phyloP scores from a whole-genome alignment of 257 asterid species.

The Euphrasia confusa region DNA sequence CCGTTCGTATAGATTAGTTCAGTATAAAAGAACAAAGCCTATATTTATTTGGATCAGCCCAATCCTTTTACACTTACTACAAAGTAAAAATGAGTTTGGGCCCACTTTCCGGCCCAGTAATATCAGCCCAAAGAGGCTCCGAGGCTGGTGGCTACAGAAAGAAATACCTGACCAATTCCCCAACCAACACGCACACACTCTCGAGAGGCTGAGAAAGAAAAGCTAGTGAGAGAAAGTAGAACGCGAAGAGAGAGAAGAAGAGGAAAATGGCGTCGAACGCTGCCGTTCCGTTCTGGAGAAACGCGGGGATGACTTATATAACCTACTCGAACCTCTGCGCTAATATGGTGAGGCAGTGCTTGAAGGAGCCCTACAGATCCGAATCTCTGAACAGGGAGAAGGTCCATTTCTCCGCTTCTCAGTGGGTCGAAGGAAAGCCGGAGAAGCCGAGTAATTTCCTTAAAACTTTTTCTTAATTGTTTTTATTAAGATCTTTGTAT shows the following conservation, averaged over 20 bases:
- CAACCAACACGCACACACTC: constrained; percentile 11
- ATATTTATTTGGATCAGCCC: no score
- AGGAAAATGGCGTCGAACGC: constrained; percentile 53
- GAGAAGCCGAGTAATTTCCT: constrained; percentile 56
- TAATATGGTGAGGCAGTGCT: constrained; percentile 76
- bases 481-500: constrained; percentile 15
- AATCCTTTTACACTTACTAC: no score
- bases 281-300: constrained; percentile 78
- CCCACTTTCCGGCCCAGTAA: constrained; percentile 13
- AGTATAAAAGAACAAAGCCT: no score
- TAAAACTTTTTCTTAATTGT: not conserved
- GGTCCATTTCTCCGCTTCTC: constrained; percentile 69
- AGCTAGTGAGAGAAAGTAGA: constrained; percentile 25
- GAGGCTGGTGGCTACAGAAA: not conserved
- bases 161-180: constrained; percentile 6
- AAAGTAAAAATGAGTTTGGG: not conserved
- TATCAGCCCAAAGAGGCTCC: not conserved
- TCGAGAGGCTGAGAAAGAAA: constrained; percentile 15
- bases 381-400: constrained; percentile 76
- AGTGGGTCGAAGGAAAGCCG: constrained; percentile 76
- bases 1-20: no score
- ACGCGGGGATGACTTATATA: constrained; percentile 91
- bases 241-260: constrained; percentile 2
- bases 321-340: constrained; percentile 84
- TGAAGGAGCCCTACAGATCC: constrained; percentile 71